Percentiles rank a stretch among this genome's conserved stretches.
These are phyloP conservation scores for Fusarium concolor DNA, from an alignment of 2,329 filamentous ascomycete genomes.

Conservation along the genomic window DNA sequence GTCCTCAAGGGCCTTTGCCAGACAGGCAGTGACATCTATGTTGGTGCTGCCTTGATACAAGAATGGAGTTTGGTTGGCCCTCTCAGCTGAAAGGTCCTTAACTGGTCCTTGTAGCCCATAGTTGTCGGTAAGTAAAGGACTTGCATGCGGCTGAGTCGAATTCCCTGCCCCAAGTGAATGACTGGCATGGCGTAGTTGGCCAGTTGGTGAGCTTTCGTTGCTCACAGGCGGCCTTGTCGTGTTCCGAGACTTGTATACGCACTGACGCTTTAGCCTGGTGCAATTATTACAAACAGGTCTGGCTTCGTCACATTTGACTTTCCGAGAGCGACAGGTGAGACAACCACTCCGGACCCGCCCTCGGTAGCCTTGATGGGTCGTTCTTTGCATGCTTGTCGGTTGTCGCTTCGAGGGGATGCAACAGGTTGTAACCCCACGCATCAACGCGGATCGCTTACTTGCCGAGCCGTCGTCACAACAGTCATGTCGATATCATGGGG, in stretches of 20 bases:
- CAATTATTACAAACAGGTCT: background rate
- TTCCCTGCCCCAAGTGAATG: background rate
- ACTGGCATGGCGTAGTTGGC: background rate
- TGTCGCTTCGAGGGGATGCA: background rate
- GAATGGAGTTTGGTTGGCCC: background rate
- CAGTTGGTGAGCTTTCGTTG: background rate
- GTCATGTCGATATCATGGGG: background rate
- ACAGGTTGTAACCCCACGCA: background rate
- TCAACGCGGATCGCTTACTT: background rate
- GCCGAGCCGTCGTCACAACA: background rate
- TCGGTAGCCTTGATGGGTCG: background rate
- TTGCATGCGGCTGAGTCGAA: accelerated
- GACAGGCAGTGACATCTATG: background rate
- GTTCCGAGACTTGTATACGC: background rate
- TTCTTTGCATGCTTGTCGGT: background rate
- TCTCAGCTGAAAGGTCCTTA: background rate
- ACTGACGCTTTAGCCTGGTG: background rate
- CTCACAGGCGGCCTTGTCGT: background rate
- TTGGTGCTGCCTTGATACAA: background rate
- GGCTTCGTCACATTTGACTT: background rate
- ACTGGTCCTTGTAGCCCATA: background rate
- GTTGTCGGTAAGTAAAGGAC: accelerated
- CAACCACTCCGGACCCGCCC: conserved; percentile 1
- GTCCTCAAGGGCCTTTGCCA: background rate
- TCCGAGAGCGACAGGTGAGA: background rate